Percentiles rank a stretch among this genome's conserved stretches.
These are phyloP conservation scores for Lolium rigidum DNA, from an alignment of 176 grass and related monocot species.

Conservation along the genomic window DNA sequence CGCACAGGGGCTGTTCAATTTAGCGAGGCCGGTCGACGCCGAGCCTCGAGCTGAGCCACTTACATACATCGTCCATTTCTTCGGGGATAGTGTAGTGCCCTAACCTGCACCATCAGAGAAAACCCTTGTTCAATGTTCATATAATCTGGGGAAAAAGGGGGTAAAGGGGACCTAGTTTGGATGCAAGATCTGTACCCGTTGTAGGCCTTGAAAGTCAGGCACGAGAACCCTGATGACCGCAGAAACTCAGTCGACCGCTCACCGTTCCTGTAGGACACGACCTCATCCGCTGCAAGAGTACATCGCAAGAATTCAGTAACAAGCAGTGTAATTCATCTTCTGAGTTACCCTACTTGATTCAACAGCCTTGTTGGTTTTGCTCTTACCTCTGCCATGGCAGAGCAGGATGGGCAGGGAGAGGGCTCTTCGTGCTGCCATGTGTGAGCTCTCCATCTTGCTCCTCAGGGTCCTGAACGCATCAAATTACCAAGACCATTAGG, in stretches of 20 bases:
- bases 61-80: constrained; percentile 90
- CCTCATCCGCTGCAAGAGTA: constrained; percentile 70
- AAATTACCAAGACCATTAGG: neutral
- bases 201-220: constrained; percentile 73
- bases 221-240: constrained; percentile 68
- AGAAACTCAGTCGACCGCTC: constrained; percentile 78
- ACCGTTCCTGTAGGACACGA: constrained; percentile 78
- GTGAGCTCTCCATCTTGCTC: constrained; percentile 77
- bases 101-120: constrained; percentile 48
- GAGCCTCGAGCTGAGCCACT: constrained; percentile 66
- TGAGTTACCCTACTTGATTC: neutral
- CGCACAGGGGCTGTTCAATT: constrained; percentile 27
- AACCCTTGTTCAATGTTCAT: constrained; percentile 24
- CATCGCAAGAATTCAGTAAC: constrained; percentile 6
- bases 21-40: constrained; percentile 60
- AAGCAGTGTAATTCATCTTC: neutral
- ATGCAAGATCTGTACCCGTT: constrained; percentile 58
- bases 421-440: constrained; percentile 67
- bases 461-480: constrained; percentile 64
- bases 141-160: neutral
- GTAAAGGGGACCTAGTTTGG: neutral
- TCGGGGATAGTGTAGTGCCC: constrained; percentile 94
- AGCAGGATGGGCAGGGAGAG: constrained; percentile 71
- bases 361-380: neutral
- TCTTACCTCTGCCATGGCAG: constrained; percentile 80